Evolutionary conservation across 345 rosid species (phyloP).

Genomic region (Populus alba): DNA sequence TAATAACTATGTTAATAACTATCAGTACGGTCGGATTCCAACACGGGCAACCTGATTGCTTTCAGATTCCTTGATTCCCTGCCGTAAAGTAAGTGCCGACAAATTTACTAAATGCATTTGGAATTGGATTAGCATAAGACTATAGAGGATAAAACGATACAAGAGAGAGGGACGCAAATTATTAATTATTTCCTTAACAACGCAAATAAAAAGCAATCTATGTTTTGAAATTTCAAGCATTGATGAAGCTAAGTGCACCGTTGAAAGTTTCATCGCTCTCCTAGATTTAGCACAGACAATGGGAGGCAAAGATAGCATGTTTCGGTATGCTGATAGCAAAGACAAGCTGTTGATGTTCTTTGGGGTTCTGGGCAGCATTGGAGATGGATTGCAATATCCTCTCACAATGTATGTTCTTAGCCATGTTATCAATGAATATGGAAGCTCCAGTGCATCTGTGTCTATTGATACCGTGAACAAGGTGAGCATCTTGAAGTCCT

Average conservation of each 20-base stretch:
- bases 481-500: slow-evolving; percentile 27
- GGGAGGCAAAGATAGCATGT: slow-evolving; percentile 52
- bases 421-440: slow-evolving; percentile 59
- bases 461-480: slow-evolving; percentile 40
- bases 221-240: neutral
- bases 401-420: slow-evolving; percentile 54
- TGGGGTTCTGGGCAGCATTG: slow-evolving; percentile 64
- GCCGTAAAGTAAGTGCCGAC: slow-evolving; percentile 27
- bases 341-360: slow-evolving; percentile 61
- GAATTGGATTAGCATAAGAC: neutral
- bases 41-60: neutral
- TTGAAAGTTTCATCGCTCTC: neutral
- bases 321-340: slow-evolving; percentile 44
- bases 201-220: slow-evolving; percentile 15
- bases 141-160: slow-evolving; percentile 10
- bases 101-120: slow-evolving; percentile 13
- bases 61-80: neutral
- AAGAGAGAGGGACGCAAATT: slow-evolving; percentile 25
- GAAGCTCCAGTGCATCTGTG: slow-evolving; percentile 25
- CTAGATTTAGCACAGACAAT: slow-evolving; percentile 14
- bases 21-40: no score
- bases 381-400: slow-evolving; percentile 69
- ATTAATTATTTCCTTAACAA: neutral
- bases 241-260: slow-evolving; percentile 13
- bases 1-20: no score